Evolutionary conservation across 2,329 filamentous ascomycete species (phyloP), one percentile per base, ranked within the genome.

Genomic region (Diaporthe citriasiana): DNA sequence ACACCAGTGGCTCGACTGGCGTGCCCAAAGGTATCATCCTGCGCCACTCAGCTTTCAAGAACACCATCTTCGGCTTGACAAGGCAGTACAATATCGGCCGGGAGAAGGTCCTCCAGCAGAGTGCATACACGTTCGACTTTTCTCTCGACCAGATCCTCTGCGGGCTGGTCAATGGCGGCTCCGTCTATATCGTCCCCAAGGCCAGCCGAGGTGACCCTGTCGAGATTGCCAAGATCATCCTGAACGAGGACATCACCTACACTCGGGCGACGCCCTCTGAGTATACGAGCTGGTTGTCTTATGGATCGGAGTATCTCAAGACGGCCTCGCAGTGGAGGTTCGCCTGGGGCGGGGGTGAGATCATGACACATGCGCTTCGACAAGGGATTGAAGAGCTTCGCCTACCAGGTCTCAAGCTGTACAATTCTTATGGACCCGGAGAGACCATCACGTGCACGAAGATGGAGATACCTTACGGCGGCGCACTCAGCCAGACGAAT

Each of bases 11-110:
- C 50, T 78, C 79, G 9, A 80, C 83, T 13, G 79, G 82, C 51
- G 78, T 56, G 0, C 86, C 86, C 2, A 87, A 87, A 77, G 85
- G 85, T 6, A 81, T 87, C 25, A 55, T 80, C 1, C 74, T 85
- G 13, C 73, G 56, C 0, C 82, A 85, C 68, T 66, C 57, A 4
- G 78, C 75, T 27, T 73, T 85, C 3, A 51, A 76, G 4, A 82
- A 82, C 72, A 74, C 78, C 27, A 73, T 81, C 8, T 81, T 81
- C 55, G 76, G 76, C 19, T 75, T 71, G 13, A 74, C 76, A 2
- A 73, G 73, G 5, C 59, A 73, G 15, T 75, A 75, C 7, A 72
- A 76, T 0, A 66, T 82, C 0, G 73, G 76, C 2, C 76, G 74
- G 22, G 81, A 82, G 22, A 71, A 70, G 0, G 75, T 82, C 10